Base-by-base conservation (phyloP, 768 basidiomycete genomes). In the Leccinum subtestaceum region DNA sequence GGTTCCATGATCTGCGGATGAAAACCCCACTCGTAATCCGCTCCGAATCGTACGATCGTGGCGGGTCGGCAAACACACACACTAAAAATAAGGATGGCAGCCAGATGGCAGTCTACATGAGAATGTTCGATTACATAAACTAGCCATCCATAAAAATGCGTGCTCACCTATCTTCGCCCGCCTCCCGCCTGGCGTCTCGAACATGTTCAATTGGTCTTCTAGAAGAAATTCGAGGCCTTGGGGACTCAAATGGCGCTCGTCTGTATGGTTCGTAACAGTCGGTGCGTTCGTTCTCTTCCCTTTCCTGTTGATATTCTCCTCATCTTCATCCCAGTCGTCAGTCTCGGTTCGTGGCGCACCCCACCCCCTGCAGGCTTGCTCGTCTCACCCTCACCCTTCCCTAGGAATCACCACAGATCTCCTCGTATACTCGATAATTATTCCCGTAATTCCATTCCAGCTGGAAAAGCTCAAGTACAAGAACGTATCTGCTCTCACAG, bases 381-480 rank as follows among this genome's bases (percentile, higher is more conserved):
- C 17, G 31, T 21, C 36, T 45, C n/a, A 43, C 15, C 34, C 55
- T 58, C 1, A 57, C 53, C 23, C 25, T 31, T 31, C 47, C 21
- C 40, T 27, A 77, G 76, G 76, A 10, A 73, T 77, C 47, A 74
- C 74, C 3, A 80, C 80, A 1, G 86, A 87, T 67, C 64, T 84
- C 1, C 69, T 86, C n/a, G 80, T 84, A 10, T 87, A 86, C 63
- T 82, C 84, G 4, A 75, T 84, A 27, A 81, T 86, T 57, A 80
- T 86, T 32, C 85, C 86, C 9, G 84, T 86, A 31, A 76, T 86
- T 57, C 85, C 86, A 2, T 87, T 86, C 64, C 84, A 83, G 34
- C 78, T 87, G 23, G 79, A 85, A 63, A 67, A 57, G 5, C 75
- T 86, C 50, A 70, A 76, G 0, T 82, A 81, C 57, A 65, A 67